These are phyloP conservation scores for Russula sp. DNA, from an alignment of 768 basidiomycete species.

Conservation along the genomic window DNA sequence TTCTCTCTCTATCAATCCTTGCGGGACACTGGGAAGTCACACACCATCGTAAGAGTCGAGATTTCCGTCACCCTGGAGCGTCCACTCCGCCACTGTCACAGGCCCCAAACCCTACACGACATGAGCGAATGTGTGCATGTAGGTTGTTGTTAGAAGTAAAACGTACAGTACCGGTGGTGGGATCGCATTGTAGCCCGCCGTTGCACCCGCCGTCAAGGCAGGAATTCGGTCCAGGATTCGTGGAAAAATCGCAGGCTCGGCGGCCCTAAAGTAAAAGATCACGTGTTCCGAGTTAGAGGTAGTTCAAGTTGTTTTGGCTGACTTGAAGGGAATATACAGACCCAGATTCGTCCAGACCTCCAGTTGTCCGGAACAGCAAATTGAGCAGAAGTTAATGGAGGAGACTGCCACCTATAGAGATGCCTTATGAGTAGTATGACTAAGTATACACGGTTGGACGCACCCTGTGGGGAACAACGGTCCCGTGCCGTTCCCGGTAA, in stretches of 20 bases:
- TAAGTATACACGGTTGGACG: not conserved
- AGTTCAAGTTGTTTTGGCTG: no score
- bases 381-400: conserved; percentile 15
- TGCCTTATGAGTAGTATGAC: not conserved
- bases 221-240: conserved; percentile 21
- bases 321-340: not conserved
- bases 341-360: conserved; percentile 28
- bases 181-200: conserved; percentile 28
- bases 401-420: conserved; percentile 23
- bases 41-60: conserved; percentile 57
- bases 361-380: conserved; percentile 28
- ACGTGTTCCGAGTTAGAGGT: not conserved
- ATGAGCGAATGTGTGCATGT: not conserved
- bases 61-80: conserved; percentile 40
- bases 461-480: conserved; percentile 19
- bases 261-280: conserved; percentile 19
- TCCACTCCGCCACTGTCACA: conserved; percentile 64
- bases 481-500: conserved; percentile 3
- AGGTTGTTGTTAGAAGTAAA: not conserved
- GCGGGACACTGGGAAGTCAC: not conserved
- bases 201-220: conserved; percentile 29
- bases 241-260: conserved; percentile 26
- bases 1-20: not conserved
- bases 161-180: conserved; percentile 24
- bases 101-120: conserved; percentile 53